Percentiles rank a stretch among this genome's conserved stretches.
Conservation (phyloP, 192 early-diverging fungal genomes). For the Backusella liffmaniae region DNA sequence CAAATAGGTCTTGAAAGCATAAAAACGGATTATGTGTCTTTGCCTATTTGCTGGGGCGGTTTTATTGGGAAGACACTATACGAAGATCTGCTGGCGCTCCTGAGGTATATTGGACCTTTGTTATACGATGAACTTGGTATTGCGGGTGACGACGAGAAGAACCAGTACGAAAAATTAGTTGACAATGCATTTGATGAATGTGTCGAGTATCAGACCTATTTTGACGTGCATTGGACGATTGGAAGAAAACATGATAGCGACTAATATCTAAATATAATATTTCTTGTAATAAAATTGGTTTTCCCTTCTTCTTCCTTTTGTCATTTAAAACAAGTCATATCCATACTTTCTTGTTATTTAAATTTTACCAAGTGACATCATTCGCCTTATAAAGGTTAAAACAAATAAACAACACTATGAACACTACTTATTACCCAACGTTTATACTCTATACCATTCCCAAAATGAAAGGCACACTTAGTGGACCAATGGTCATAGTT, state of each 20-base stretch:
- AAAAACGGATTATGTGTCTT: conserved; percentile 16
- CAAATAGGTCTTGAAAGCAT: conserved; percentile 3
- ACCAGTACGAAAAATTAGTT: conserved; percentile 1
- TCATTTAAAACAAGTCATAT: no score
- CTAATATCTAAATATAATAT: no score
- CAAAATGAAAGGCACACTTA: no score
- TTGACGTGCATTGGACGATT: conserved; percentile 22
- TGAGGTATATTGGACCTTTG: neutral
- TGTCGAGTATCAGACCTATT: conserved; percentile 24
- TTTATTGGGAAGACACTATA: conserved; percentile 24
- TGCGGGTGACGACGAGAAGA: conserved; percentile 2
- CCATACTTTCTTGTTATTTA: no score
- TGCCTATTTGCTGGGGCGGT: conserved; percentile 31
- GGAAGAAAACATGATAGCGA: neutral
- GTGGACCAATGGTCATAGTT: no score
- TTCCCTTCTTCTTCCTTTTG: no score
- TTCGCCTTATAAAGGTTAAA: no score
- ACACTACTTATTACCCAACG: no score
- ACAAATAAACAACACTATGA: no score
- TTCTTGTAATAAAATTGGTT: no score
- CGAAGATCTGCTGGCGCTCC: neutral
- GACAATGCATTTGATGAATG: conserved; percentile 35
- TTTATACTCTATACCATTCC: no score
- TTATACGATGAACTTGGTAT: conserved; percentile 4
- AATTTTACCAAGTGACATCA: no score